phyloP scores from a whole-genome alignment of 352 stramenopile species.

The Globisporangium yorkense region DNA sequence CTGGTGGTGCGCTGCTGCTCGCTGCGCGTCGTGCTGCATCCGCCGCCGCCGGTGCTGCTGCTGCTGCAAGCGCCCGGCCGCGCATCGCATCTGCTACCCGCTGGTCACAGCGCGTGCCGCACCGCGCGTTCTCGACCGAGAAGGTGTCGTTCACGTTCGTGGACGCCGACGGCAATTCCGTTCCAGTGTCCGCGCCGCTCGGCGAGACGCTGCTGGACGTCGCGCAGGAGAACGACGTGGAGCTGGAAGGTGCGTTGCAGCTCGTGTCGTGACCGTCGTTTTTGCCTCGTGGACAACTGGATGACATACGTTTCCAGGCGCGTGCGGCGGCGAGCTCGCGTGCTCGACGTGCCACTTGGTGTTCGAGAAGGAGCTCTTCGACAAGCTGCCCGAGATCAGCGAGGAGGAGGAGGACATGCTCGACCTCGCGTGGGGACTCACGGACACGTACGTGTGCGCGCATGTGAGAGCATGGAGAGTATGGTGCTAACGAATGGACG shows the following conservation, averaged over 20 bases:
- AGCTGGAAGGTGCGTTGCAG: constrained; percentile 70
- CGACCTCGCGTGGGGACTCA: constrained; percentile 91
- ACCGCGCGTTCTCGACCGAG: constrained; percentile 32
- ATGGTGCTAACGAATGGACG: neutral
- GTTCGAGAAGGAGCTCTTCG: constrained; percentile 87
- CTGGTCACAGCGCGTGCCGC: neutral
- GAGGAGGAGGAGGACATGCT: constrained; percentile 96
- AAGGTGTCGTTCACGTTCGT: constrained; percentile 82
- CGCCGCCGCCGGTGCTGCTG: neutral
- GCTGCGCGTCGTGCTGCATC: neutral
- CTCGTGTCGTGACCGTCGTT: neutral
- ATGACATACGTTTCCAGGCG: constrained; percentile 29
- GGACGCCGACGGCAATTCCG: constrained; percentile 67
- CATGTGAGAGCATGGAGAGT: neutral
- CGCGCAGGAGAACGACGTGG: constrained; percentile 91
- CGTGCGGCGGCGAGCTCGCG: constrained; percentile 90
- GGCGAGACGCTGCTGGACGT: constrained; percentile 87
- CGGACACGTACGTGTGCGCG: constrained; percentile 76
- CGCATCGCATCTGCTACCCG: neutral
- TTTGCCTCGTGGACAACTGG: neutral
- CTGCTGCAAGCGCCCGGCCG: too few relatives aligned
- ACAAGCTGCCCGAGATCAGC: constrained; percentile 79
- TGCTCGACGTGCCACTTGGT: constrained; percentile 94
- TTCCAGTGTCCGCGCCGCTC: constrained; percentile 57
- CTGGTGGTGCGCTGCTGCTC: neutral